Conservation (phyloP, 306 rosid genomes). For the Quercus mongolica region DNA sequence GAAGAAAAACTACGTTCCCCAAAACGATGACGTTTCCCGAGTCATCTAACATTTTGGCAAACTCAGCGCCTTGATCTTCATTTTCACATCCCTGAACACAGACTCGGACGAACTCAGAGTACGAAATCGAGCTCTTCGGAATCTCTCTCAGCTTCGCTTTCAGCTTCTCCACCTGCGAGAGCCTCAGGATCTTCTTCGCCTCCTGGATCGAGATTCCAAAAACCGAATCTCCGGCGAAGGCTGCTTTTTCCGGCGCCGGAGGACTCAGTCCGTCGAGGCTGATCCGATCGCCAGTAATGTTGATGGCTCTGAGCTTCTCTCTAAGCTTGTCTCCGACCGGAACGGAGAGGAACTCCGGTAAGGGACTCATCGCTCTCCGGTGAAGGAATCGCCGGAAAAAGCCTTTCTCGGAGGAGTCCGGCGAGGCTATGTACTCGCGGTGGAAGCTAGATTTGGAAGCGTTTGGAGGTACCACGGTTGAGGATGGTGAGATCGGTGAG, state of each 20-base stretch:
- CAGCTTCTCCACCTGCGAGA: constrained; percentile 59
- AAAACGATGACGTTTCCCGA: constrained; percentile 80
- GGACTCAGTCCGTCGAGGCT: background rate
- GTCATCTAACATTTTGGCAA: constrained; percentile 66
- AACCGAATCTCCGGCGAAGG: background rate
- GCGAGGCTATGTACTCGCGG: constrained; percentile 34
- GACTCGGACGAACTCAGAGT: constrained; percentile 50
- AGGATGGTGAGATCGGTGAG: constrained; percentile 1
- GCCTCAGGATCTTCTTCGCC: constrained; percentile 65
- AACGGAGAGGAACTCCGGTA: constrained; percentile 52
- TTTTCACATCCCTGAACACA: constrained; percentile 54
- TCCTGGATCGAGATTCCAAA: constrained; percentile 42
- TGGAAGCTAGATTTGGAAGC: constrained; percentile 28
- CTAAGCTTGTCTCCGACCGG: constrained; percentile 60
- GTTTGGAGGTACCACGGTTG: constrained; percentile 15
- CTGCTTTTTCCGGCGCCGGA: background rate
- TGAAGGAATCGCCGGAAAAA: constrained; percentile 54
- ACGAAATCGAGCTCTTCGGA: constrained; percentile 45
- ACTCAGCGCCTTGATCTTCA: constrained; percentile 53
- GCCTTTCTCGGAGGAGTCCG: constrained; percentile 26
- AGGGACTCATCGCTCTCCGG: constrained; percentile 25
- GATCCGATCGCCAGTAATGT: constrained; percentile 10
- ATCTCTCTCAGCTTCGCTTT: constrained; percentile 50
- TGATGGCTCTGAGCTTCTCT: constrained; percentile 32
- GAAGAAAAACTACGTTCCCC: constrained; percentile 74